Base-by-base conservation (phyloP, 2,329 filamentous ascomycete genomes). In the Xylariaceae sp. region DNA sequence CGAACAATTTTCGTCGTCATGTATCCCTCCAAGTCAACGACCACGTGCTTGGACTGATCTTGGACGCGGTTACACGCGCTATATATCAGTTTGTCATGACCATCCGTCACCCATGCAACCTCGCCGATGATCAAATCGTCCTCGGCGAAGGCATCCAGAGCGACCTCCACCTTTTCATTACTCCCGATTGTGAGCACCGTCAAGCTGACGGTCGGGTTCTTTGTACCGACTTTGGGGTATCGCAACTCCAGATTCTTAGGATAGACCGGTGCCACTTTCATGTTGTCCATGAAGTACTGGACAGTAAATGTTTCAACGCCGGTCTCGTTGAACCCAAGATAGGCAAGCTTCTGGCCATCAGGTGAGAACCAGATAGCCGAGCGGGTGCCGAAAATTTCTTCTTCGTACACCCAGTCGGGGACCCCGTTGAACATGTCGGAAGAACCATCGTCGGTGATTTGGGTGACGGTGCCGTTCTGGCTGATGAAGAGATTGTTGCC, bases 51-150 rank as follows among this genome's bases (percentile, higher is more conserved):
- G 41, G 81, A 78, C 2, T 67, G 60, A 47, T 84, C 78, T 51
- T 85, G 81, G 1, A 83, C 78, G 4, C 81, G 75, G 57, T 85
- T 84, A 62, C 76, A 85, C 0, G 76, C 75, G 9, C 79, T 73
- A 59, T 82, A 81, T 26, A 82, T 67, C 27, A 85, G 65, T 28
- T 69, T 71, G n/a, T 69, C 64, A 53, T 83, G 78, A 4, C 63
- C 63, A 6, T 76, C 70, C 0, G 80, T 83, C 14, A 83, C 63
- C 82, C 82, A 85, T 0, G 73, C 69, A 3, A 85, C 73, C 55
- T 85, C 81, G 2, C 81, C 80, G 34, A 85, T 71, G 34, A 85
- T 73, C 17, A 81, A 64, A 37, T 85, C 75, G 7, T 81, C 70
- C 0, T 68, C 64, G 7, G 71, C 62, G 53, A 80, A 85, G 0